Percentiles rank a stretch among this genome's conserved stretches.
These are phyloP conservation scores for Amanita rubescens DNA, from an alignment of 768 basidiomycete species.

Conservation along the genomic window DNA sequence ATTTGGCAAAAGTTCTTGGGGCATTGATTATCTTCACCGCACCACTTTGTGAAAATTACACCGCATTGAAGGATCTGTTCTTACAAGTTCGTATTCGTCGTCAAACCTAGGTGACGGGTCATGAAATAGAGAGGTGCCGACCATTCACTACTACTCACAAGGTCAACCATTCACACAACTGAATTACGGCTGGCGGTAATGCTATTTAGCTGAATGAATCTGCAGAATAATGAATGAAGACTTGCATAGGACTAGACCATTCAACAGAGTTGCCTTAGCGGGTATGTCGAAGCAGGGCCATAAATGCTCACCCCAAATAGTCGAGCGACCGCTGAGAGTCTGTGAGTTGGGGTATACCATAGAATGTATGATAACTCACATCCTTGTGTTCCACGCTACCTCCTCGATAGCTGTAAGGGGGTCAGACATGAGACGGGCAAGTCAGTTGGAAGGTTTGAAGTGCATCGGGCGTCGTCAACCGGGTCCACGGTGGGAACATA, in stretches of 20 bases:
- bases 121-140: background rate
- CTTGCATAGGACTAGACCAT: background rate
- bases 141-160: conserved; percentile 10
- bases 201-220: background rate
- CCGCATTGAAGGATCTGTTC: background rate
- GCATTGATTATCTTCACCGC: conserved; percentile 16
- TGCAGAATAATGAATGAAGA: background rate
- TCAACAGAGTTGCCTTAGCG: background rate
- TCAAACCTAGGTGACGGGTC: conserved; percentile 13
- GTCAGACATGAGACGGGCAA: background rate
- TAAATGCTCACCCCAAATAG: background rate
- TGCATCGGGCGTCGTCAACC: background rate
- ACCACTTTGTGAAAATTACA: background rate
- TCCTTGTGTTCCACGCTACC: background rate
- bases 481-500: background rate
- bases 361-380: background rate
- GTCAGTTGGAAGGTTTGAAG: background rate
- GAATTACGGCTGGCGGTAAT: conserved; percentile 12
- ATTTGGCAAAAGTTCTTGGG: conserved; percentile 17
- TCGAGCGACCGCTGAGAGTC: background rate
- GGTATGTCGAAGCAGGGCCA: background rate
- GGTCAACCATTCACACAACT: conserved; percentile 20
- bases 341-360: background rate
- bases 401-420: background rate
- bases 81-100: conserved; percentile 17